A percentile compares a stretch with the other conserved stretches of the same genome.
These are phyloP conservation scores for Spergularia azorica DNA, from an alignment of 179 eudicot species.

Conservation along the genomic window DNA sequence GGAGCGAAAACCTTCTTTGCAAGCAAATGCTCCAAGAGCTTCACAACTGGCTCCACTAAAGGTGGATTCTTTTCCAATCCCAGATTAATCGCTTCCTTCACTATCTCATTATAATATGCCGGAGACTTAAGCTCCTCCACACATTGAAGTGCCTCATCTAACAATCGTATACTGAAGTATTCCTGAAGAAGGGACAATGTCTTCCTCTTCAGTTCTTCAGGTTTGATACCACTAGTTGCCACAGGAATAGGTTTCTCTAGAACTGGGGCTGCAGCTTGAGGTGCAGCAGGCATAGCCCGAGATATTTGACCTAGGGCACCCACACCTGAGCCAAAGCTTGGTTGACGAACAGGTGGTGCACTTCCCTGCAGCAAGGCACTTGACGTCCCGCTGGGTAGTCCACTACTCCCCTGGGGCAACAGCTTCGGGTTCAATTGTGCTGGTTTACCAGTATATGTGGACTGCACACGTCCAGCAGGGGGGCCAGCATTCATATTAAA, in stretches of 20 bases:
- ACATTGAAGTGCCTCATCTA: slow-evolving; percentile 86
- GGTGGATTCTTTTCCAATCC: slow-evolving; percentile 88
- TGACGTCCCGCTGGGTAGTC: slow-evolving; percentile 55
- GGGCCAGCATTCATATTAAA: slow-evolving; percentile 32
- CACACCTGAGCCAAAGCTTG: slow-evolving; percentile 36
- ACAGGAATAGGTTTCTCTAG: slow-evolving; percentile 36
- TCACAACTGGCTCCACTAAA: slow-evolving; percentile 56
- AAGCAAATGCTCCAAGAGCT: slow-evolving; percentile 69
- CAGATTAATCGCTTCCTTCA: slow-evolving; percentile 72
- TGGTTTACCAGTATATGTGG: slow-evolving; percentile 54
- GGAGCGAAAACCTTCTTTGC: slow-evolving; percentile 57
- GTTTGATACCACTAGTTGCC: slow-evolving; percentile 32
- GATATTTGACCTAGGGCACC: slow-evolving; percentile 43
- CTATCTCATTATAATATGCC: slow-evolving; percentile 62
- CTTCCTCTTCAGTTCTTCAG: slow-evolving; percentile 59
- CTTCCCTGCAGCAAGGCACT: slow-evolving; percentile 89
- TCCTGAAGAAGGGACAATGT: slow-evolving; percentile 80
- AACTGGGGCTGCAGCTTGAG: slow-evolving; percentile 28
- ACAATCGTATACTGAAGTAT: slow-evolving; percentile 59
- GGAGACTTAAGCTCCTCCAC: slow-evolving; percentile 81
- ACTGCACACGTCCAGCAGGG: slow-evolving; percentile 46
- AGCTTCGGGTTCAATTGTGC: slow-evolving; percentile 54
- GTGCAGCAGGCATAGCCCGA: slow-evolving; percentile 25
- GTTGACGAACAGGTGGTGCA: slow-evolving; percentile 46
- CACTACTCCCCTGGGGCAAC: slow-evolving; percentile 79